These are phyloP conservation scores for Pythium periplocum DNA, from an alignment of 352 stramenopile species.

Conservation along the genomic window DNA sequence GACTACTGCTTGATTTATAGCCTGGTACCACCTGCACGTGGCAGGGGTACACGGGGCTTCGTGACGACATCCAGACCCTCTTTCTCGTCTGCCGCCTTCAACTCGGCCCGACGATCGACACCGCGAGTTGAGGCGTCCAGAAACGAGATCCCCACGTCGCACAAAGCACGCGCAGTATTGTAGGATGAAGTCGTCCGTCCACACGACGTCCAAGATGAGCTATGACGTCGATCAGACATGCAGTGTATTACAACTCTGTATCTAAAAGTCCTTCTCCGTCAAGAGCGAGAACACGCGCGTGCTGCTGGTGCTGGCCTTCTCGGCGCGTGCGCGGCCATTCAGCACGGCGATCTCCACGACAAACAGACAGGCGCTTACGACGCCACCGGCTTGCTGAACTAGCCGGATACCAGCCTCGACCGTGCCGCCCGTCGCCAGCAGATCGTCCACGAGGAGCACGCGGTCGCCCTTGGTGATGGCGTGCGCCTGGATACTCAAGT, in stretches of 20 bases:
- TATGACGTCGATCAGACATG: not conserved
- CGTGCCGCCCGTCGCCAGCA: slow-evolving; percentile 96
- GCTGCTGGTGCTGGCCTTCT: slow-evolving; percentile 30
- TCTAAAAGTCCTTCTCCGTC: slow-evolving; percentile 64
- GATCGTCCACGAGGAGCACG: slow-evolving; percentile 96
- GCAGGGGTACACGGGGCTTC: no score
- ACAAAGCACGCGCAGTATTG: no score
- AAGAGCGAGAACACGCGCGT: slow-evolving; percentile 60
- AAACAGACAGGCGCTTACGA: slow-evolving; percentile 90
- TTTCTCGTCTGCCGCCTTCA: no score
- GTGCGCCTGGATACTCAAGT: slow-evolving; percentile 82
- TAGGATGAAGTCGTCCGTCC: no score
- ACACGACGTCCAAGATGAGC: no score
- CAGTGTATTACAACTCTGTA: not conserved
- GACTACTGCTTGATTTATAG: no score
- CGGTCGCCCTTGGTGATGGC: slow-evolving; percentile 71
- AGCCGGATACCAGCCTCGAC: slow-evolving; percentile 85
- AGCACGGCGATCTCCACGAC: slow-evolving; percentile 92
- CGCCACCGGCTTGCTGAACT: slow-evolving; percentile 81
- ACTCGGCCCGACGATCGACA: no score
- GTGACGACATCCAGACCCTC: no score
- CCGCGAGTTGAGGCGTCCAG: no score
- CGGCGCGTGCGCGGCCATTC: slow-evolving; percentile 42
- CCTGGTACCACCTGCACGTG: no score
- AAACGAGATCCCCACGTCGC: no score